A percentile compares a stretch with the other conserved stretches of the same genome.
Evolutionary conservation across 495 filamentous ascomycete species (phyloP).

Genomic region (Cetradonia linearis): DNA sequence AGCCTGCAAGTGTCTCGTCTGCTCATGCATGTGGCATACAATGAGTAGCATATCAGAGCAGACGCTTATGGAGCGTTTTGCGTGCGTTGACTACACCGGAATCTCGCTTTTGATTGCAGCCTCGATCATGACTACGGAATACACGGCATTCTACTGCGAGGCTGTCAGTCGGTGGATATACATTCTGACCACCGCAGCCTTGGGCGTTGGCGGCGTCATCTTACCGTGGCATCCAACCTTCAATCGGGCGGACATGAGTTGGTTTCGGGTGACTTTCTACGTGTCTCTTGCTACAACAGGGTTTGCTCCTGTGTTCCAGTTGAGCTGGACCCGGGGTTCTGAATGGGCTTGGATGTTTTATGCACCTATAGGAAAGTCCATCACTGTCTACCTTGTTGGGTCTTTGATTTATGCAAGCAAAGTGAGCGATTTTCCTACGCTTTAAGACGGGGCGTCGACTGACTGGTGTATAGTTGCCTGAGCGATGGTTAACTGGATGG

Average conservation of each 20-base stretch:
- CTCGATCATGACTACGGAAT: constrained; percentile 96
- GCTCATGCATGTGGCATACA: constrained; percentile 94
- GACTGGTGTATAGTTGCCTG: constrained; percentile 46
- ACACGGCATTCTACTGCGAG: constrained; percentile 97
- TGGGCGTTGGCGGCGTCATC: constrained; percentile 82
- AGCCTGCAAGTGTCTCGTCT: constrained; percentile 89
- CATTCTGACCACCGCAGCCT: constrained; percentile 65
- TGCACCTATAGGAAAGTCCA: constrained; percentile 73
- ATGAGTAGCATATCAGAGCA: constrained; percentile 93
- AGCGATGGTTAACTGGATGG: constrained; percentile 80
- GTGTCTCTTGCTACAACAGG: constrained; percentile 81
- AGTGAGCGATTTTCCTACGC: constrained; percentile 11
- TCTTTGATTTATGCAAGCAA: constrained; percentile 87
- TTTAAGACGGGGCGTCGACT: background rate
- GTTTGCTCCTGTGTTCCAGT: constrained; percentile 77
- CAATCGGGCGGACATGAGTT: constrained; percentile 84
- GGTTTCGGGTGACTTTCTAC: constrained; percentile 87
- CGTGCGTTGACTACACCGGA: constrained; percentile 97
- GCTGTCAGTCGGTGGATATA: constrained; percentile 79
- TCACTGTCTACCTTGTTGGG: constrained; percentile 75
- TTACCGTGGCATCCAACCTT: constrained; percentile 95
- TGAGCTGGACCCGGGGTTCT: constrained; percentile 64
- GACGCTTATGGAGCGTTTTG: constrained; percentile 83
- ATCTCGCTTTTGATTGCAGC: constrained; percentile 94
- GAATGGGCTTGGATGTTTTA: constrained; percentile 77